phyloP scores from a whole-genome alignment of 2,329 filamentous ascomycete genomes.

The Pseudovirgaria hyperparasitica region DNA sequence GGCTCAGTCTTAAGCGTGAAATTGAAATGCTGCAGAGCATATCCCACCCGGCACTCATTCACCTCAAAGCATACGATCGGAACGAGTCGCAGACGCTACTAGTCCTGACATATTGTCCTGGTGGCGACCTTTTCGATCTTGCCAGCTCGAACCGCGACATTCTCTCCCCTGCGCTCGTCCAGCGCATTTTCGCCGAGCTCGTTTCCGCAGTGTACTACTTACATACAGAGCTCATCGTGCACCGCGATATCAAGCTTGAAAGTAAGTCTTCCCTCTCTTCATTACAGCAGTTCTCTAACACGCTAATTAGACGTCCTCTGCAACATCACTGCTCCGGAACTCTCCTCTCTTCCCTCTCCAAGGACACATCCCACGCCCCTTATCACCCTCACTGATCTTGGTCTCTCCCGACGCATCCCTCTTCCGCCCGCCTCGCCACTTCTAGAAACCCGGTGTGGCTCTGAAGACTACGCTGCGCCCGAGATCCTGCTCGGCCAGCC shows the following conservation, averaged over 20 bases:
- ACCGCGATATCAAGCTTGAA: slow-evolving; percentile 96
- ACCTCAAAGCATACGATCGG: slow-evolving; percentile 83
- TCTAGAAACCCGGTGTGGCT: slow-evolving; percentile 87
- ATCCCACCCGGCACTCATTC: slow-evolving; percentile 78
- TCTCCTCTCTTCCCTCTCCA: slow-evolving; percentile 56
- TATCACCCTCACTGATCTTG: slow-evolving; percentile 81
- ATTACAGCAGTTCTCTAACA: slow-evolving; percentile 9
- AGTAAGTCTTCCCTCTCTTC: slow-evolving; percentile 46
- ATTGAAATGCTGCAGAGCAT: slow-evolving; percentile 85
- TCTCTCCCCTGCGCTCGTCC: slow-evolving; percentile 56
- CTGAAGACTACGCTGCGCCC: slow-evolving; percentile 92
- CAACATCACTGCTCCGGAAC: slow-evolving; percentile 59
- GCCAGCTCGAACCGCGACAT: slow-evolving; percentile 59
- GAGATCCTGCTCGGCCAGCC: slow-evolving; percentile 92
- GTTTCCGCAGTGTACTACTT: slow-evolving; percentile 77
- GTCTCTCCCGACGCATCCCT: slow-evolving; percentile 73
- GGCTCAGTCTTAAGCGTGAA: slow-evolving; percentile 87
- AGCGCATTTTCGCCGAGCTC: slow-evolving; percentile 81
- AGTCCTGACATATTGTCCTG: slow-evolving; percentile 82
- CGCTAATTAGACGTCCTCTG: slow-evolving; percentile 65
- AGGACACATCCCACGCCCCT: slow-evolving; percentile 67
- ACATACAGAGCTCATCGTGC: slow-evolving; percentile 75
- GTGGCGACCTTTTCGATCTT: slow-evolving; percentile 89
- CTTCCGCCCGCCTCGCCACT: slow-evolving; percentile 63
- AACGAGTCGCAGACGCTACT: slow-evolving; percentile 72